These are phyloP conservation scores for Daldinia bambusicola DNA, from an alignment of 495 filamentous ascomycete genomes.

Conservation along the genomic window DNA sequence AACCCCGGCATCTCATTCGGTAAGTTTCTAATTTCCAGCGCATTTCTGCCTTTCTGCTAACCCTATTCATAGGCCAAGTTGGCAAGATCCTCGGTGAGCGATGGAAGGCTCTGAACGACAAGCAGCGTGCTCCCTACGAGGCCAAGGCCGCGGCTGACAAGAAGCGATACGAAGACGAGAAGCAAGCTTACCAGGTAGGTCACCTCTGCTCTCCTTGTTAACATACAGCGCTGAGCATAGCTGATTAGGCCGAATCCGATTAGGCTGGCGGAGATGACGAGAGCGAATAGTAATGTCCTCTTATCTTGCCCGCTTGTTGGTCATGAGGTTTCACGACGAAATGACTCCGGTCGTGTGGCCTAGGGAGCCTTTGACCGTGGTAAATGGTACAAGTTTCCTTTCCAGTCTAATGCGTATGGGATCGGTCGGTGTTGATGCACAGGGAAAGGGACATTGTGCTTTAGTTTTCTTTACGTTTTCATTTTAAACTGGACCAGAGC, in stretches of 20 bases:
- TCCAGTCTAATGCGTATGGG: conserved; percentile 50
- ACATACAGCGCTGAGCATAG: conserved; percentile 41
- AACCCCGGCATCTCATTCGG: conserved; percentile 98
- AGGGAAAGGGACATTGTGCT: conserved; percentile 49
- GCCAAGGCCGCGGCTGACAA: conserved; percentile 95
- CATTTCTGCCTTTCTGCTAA: conserved; percentile 11
- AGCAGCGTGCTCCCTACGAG: conserved; percentile 92
- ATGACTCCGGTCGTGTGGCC: conserved; percentile 44
- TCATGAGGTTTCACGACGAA: conserved; percentile 47
- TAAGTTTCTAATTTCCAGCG: conserved; percentile 55
- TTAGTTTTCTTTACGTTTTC: conserved; percentile 45
- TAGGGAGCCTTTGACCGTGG: conserved; percentile 41
- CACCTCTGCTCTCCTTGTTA: conserved; percentile 16
- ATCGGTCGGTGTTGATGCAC: conserved; percentile 51
- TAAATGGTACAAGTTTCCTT: conserved; percentile 45
- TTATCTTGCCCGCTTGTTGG: conserved; percentile 30
- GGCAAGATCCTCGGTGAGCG: conserved; percentile 96
- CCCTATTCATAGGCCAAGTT: conserved; percentile 75
- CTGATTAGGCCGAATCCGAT: conserved; percentile 54
- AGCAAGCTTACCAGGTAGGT: conserved; percentile 88
- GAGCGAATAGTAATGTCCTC: conserved; percentile 41
- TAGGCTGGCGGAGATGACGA: conserved; percentile 60
- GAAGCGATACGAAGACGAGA: conserved; percentile 98
- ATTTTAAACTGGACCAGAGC: conserved; percentile 35
- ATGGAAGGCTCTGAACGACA: conserved; percentile 94